Base-by-base conservation (phyloP, 768 basidiomycete species). In the Suillus luteus region DNA sequence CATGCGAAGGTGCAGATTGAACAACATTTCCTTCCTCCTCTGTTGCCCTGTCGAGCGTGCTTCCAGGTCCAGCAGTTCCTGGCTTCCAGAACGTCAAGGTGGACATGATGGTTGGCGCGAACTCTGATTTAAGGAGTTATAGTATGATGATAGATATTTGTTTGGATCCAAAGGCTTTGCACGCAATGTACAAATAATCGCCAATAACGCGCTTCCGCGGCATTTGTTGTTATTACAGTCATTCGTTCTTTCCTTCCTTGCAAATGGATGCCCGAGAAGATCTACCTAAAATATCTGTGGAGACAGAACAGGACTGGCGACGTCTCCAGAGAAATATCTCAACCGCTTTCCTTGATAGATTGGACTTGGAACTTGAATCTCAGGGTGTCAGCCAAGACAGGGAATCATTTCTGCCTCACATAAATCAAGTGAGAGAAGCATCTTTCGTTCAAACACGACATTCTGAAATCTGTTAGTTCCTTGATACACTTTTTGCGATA, bases 71-170 rank as follows among this genome's bases (percentile, higher is more conserved):
- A 57, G 80, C 73, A 15, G 92, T 90, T 17, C 95, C 95, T 5
- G 95, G 95, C 74, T 93, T 95, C 94, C 94, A 96, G 72, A 96
- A 95, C 51, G 87, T 84, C 62, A 88, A 76, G 22, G 84, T 80
- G 44, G 73, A 73, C 85, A 87, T 86, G 67, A 41, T 55, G 31
- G 58, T 59, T 55, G 60, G 31, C 27, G 22, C 14, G 55, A 37
- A 24, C 6, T 64, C 17, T 64, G 24, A 27, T 48, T 11, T 19
- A 46, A 49, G 62, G 33, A 35, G 33, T 35, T 8, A 35, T 31
- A 31, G 31, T 64, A 40, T 64, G 44, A 61, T 17, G 19, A 48
- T 33, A 43, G 19, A 48, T 31, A 14, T 19, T 62, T 64, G 44
- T 62, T 62, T 62, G 44, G 22, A 46, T 27, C 17, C 48, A 37